phyloP scores from a whole-genome alignment of 192 early-diverging fungal genomes.

The Coemansia pectinata region DNA sequence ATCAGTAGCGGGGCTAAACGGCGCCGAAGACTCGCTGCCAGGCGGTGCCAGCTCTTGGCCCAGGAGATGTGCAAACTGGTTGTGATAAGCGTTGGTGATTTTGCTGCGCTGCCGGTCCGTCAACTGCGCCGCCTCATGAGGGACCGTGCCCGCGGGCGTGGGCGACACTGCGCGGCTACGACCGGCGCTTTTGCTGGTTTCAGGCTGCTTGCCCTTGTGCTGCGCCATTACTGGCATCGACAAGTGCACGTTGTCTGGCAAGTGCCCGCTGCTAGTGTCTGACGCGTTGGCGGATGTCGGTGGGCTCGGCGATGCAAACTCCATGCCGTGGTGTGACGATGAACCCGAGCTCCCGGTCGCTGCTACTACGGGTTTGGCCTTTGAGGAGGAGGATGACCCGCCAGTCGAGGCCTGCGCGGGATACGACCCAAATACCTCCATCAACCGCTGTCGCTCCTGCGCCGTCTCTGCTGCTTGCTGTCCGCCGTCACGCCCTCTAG shows the following conservation, averaged over 20 bases:
- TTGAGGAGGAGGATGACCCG: background rate
- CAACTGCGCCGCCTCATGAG: constrained; percentile 8
- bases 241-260: constrained; percentile 46
- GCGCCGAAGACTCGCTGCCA: constrained; percentile 23
- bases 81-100: constrained; percentile 36
- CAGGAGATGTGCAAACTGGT: constrained; percentile 45
- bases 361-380: background rate
- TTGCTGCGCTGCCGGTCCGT: constrained; percentile 29
- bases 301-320: constrained; percentile 48
- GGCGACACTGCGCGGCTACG: constrained; percentile 36
- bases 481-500: background rate
- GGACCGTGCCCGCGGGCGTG: constrained; percentile 1
- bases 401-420: background rate
- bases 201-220: constrained; percentile 6
- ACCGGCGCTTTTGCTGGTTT: constrained; percentile 27
- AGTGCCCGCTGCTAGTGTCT: constrained; percentile 32
- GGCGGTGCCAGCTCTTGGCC: constrained; percentile 16
- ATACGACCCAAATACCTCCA: constrained; percentile 32
- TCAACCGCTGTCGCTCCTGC: constrained; percentile 27
- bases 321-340: constrained; percentile 30
- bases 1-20: constrained; percentile 29
- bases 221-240: constrained; percentile 40
- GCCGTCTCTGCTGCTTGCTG: constrained; percentile 13
- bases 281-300: constrained; percentile 46
- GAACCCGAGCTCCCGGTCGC: constrained; percentile 38